These are phyloP conservation scores for Zostera marina DNA, from an alignment of 116 monocot genomes.

Conservation along the genomic window DNA sequence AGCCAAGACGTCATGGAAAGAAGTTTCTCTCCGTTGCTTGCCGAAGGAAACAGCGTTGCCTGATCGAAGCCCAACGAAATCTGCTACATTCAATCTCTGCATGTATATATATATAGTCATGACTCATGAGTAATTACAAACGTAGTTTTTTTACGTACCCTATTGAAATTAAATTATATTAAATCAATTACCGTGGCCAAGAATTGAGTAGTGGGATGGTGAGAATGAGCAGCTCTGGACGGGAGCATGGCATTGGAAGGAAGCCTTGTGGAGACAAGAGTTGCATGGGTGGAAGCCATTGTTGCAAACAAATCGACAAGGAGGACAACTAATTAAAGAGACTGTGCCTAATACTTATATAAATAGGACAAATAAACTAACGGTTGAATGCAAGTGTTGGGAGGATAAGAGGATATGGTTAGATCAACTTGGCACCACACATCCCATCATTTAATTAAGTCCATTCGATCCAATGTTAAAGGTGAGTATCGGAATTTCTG, in stretches of 20 bases:
- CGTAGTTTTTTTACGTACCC: too few relatives aligned
- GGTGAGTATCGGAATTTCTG: too few relatives aligned
- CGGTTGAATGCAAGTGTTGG: too few relatives aligned
- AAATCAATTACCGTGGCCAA: constrained; percentile 24
- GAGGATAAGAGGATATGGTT: too few relatives aligned
- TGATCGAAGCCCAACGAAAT: constrained; percentile 64
- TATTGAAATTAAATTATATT: not conserved
- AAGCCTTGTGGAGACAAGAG: constrained; percentile 74
- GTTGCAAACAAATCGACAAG: constrained; percentile 4
- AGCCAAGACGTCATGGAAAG: constrained; percentile 46
- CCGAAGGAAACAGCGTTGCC: constrained; percentile 24
- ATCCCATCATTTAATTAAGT: too few relatives aligned
- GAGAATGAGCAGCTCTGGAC: constrained; percentile 21
- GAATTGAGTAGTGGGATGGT: constrained; percentile 13
- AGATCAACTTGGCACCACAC: too few relatives aligned
- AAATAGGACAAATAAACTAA: too few relatives aligned
- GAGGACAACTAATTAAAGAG: too few relatives aligned
- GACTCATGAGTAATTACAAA: too few relatives aligned
- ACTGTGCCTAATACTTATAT: not conserved
- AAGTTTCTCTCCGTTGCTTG: constrained; percentile 17
- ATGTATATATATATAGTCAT: not conserved
- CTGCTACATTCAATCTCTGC: constrained; percentile 60
- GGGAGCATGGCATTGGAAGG: constrained; percentile 49
- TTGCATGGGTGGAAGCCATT: constrained; percentile 80
- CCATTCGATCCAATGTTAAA: too few relatives aligned